Percentiles rank a stretch among this genome's conserved stretches.
Conservation (phyloP, 2,329 filamentous ascomycete species). For the Coleophoma eucalyptorum region DNA sequence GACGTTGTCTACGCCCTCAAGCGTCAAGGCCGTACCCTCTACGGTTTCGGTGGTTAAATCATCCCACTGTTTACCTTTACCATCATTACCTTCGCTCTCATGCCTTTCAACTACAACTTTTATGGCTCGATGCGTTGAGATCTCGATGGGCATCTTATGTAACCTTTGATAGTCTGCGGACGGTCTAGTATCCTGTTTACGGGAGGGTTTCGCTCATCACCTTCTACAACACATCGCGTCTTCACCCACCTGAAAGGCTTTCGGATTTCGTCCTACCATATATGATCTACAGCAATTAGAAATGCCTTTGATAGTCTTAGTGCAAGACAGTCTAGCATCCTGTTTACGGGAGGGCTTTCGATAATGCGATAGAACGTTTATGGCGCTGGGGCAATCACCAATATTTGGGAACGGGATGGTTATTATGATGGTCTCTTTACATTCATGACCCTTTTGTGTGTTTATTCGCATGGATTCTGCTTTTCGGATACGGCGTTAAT, state of each 20-base stretch:
- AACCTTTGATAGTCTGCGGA: conserved; percentile 30
- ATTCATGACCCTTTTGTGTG: not conserved
- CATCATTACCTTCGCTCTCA: not conserved
- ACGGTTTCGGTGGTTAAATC: conserved; percentile 62
- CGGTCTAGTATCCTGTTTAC: conserved; percentile 33
- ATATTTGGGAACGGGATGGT: conserved; percentile 3
- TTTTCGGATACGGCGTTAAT: not conserved
- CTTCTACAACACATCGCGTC: conserved; percentile 9
- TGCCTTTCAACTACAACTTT: conserved; percentile 6
- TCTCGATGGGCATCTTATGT: conserved; percentile 18
- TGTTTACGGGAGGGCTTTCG: conserved; percentile 30
- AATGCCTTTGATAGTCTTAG: conserved; percentile 29
- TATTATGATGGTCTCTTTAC: conserved; percentile 4
- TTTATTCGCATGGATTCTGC: not conserved
- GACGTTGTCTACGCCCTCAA: conserved; percentile 62
- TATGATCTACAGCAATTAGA: conserved; percentile 7
- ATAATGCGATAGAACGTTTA: conserved; percentile 5
- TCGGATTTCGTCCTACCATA: conserved; percentile 15
- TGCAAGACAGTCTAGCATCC: conserved; percentile 29
- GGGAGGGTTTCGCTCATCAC: conserved; percentile 26
- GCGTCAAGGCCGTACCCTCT: conserved; percentile 61
- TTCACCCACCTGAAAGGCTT: conserved; percentile 12
- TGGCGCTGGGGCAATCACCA: not conserved
- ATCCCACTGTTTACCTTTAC: not conserved
- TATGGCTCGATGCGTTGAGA: conserved; percentile 6